Base-by-base conservation (phyloP, 1,139 yeast genomes). In the Scheffersomyces stambukii region DNA sequence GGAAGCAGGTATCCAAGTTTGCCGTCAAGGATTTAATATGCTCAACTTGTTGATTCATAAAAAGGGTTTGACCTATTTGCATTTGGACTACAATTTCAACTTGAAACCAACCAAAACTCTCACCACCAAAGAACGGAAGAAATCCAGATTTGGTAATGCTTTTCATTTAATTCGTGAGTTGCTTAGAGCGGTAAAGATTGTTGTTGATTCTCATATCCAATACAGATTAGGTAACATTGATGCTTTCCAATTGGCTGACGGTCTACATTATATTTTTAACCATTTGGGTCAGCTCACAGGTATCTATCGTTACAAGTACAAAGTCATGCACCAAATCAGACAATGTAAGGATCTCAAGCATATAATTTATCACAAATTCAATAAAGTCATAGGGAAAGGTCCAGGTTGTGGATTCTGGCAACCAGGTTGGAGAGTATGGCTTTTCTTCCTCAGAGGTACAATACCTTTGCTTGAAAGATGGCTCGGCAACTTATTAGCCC, bases 321-420 rank as follows among this genome's bases (percentile, higher is more conserved):
- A 85, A 47, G 96, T 91, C 4, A 93, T 93, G 99, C 97, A 89
- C 50, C 99, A 93, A 54, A 89, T 93, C 24, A 74, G 97, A 28
- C 91, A 95, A 2, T 89, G 97, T 52, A 91, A 91, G 52, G 98
- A 93, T 55, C 63, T 91, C 46, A 91, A 93, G 54, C 98, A 93
- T 52, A 78, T 89, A 8, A 81, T 91, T 2, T 91, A 91, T 50
- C 71, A 84, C 39, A 70, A 81, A 33, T 91, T 93, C 60, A 91
- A 93, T 49, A 60, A 60, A 19, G 70, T 73, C 21, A 83, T 93
- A 22, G 97, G 97, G 1, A 91, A 91, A 51, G 99, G 99, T 1
- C 98, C 98, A 1, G 99, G 99, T 0, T 85, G 95, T 61, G 99
- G 99, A 2, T 85, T 91, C 54, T 93, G 99, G 99, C 98, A 91